Evolutionary conservation across 148 eudicot genomes (phyloP).

Genomic region (Vaccinium corymbosum): DNA sequence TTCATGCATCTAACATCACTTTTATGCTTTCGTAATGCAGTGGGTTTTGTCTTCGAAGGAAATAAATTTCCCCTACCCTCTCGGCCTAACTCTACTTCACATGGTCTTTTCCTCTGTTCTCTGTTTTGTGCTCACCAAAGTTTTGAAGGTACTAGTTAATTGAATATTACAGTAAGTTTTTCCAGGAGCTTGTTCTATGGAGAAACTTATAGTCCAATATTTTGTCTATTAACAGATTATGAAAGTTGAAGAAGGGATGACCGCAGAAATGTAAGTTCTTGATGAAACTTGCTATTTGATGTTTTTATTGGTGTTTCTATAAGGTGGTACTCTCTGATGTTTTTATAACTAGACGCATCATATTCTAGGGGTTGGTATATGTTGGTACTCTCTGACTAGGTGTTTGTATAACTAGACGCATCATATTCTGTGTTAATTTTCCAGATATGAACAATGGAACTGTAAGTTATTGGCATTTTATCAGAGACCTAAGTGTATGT

Average conservation of each 20-base stretch:
- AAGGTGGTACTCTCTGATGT: not conserved
- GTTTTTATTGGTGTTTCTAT: not conserved
- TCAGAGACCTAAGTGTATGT: not conserved
- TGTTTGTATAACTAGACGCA: not conserved
- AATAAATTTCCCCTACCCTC: slow-evolving; percentile 97
- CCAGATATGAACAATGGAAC: slow-evolving; percentile 6
- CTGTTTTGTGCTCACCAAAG: slow-evolving; percentile 82
- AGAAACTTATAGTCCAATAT: slow-evolving; percentile 18
- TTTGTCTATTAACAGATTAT: slow-evolving; percentile 50
- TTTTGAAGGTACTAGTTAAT: slow-evolving; percentile 64
- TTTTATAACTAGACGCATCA: not conserved
- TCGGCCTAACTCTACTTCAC: slow-evolving; percentile 94
- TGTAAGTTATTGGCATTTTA: not conserved
- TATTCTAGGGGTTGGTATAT: not conserved
- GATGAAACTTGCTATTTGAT: slow-evolving; percentile 12
- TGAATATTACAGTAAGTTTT: slow-evolving; percentile 4
- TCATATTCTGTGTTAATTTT: not conserved
- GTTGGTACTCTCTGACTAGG: slow-evolving; percentile 1
- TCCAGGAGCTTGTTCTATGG: slow-evolving; percentile 1
- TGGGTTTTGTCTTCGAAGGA: slow-evolving; percentile 99
- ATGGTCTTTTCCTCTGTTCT: slow-evolving; percentile 94
- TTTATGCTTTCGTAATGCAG: slow-evolving; percentile 46
- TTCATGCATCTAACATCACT: slow-evolving; percentile 13
- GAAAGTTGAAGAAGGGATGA: slow-evolving; percentile 98
- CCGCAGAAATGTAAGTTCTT: slow-evolving; percentile 75